Base-by-base conservation (phyloP, 2,329 filamentous ascomycete genomes). In the Aspergillus eucalypticola region DNA sequence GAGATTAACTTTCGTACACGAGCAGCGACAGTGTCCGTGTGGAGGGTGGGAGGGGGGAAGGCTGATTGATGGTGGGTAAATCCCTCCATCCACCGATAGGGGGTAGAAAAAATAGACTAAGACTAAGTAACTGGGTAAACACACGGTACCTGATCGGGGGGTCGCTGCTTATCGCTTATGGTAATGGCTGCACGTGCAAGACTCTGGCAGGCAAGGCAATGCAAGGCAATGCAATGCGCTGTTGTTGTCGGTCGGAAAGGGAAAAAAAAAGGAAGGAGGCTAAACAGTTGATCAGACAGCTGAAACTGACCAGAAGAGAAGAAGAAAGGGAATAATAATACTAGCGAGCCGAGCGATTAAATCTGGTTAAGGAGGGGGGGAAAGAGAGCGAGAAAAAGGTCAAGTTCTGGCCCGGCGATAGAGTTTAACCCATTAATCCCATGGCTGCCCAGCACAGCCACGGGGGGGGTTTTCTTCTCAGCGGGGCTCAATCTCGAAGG, bases 401-500 rank as follows among this genome's bases (percentile, higher is more conserved):
- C 48, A 25, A 35, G 56, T 10, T 35, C 56, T 38, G 35, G 50
- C 19, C 21, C 35, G 21, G 32, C 15, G 50, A 48, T 59, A 59
- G 56, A 59, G 50, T 59, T 59, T 48, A 51, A 44, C 41, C 50
- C 42, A 29, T 10, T 29, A 29, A 29, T 11, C 27, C 27, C 27
- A 42, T 50, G 42, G 57, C 29, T 52, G 42, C 55, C 44, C n/a
- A 29, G 54, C 59, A 60, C 59, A 57, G 59, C 59, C 59, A 60
- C 59, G 44, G 44, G 44, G 44, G 17, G 44, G 44, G 10, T 11
- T 29, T 29, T 4, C 8, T 7, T 11, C 27, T 29, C 27, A 29
- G 27, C 27, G 27, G 27, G 27, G 27, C 27, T 29, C 27, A 29
- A 29, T 29, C 27, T 29, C 27, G 27, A 10, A 27, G 25, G 27